Conservation (phyloP, 352 stramenopile species). For the Globisporangium nodosum region DNA sequence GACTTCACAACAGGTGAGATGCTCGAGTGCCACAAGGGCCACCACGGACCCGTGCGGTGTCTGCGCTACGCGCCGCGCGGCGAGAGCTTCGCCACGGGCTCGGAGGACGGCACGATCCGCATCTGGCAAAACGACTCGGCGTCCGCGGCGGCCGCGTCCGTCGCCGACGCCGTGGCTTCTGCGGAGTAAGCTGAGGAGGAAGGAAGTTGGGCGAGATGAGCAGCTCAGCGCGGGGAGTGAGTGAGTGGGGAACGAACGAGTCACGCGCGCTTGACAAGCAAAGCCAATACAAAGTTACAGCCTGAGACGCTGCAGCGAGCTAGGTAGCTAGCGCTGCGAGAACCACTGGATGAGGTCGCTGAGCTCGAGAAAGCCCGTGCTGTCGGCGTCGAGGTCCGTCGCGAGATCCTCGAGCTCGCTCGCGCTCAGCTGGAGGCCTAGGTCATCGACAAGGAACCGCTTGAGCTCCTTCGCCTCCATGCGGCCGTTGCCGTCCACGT, state of each 20-base stretch:
- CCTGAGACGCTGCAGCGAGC: background rate
- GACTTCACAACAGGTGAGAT: slow-evolving; percentile 89
- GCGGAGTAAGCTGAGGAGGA: slow-evolving; percentile 4
- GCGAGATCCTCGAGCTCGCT: slow-evolving; percentile 63
- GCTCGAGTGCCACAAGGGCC: slow-evolving; percentile 96
- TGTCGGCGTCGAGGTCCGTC: slow-evolving; percentile 64
- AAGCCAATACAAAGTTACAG: slow-evolving; percentile 1
- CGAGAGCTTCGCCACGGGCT: slow-evolving; percentile 93
- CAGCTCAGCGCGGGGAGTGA: background rate
- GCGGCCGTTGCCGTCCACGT: slow-evolving; percentile 72
- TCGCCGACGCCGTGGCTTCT: slow-evolving; percentile 32
- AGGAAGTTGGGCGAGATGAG: background rate
- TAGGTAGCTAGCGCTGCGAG: slow-evolving; percentile 34
- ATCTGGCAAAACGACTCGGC: slow-evolving; percentile 90
- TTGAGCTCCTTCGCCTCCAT: slow-evolving; percentile 74
- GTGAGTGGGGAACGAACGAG: background rate
- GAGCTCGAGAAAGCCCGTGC: slow-evolving; percentile 78
- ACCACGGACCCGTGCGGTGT: slow-evolving; percentile 97
- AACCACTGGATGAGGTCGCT: slow-evolving; percentile 83
- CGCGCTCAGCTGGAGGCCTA: slow-evolving; percentile 48
- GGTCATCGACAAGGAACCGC: slow-evolving; percentile 60
- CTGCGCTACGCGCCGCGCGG: slow-evolving; percentile 92
- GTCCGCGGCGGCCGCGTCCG: slow-evolving; percentile 55
- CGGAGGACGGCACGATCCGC: slow-evolving; percentile 97
- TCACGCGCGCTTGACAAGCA: background rate